Conservation (phyloP, 805 yeast species). For the Saturnispora dispora region DNA sequence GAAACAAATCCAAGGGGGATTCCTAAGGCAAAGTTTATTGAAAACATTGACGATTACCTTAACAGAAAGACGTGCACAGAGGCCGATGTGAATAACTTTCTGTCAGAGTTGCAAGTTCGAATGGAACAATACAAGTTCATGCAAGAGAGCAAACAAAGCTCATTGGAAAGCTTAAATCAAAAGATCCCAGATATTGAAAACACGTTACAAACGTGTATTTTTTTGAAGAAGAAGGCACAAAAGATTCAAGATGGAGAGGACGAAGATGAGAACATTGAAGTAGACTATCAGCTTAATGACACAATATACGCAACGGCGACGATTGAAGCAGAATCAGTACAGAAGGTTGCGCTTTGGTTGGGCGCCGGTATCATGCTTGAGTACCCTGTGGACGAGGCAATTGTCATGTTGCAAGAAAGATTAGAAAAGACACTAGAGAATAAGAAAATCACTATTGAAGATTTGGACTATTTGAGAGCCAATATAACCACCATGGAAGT, state of each 20-base stretch:
- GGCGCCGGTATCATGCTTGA: slow-evolving; percentile 98
- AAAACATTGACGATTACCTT: slow-evolving; percentile 66
- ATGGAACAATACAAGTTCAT: slow-evolving; percentile 83
- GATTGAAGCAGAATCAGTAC: slow-evolving; percentile 46
- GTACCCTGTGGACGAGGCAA: slow-evolving; percentile 84
- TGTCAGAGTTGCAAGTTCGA: slow-evolving; percentile 76
- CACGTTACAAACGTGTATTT: slow-evolving; percentile 65
- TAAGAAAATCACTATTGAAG: slow-evolving; percentile 62
- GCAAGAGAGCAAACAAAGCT: slow-evolving; percentile 51
- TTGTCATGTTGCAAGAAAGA: slow-evolving; percentile 53
- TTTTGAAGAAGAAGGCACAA: slow-evolving; percentile 41
- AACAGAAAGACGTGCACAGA: slow-evolving; percentile 32
- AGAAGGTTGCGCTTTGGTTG: slow-evolving; percentile 79
- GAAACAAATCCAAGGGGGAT: slow-evolving; percentile 86
- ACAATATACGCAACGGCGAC: slow-evolving; percentile 82
- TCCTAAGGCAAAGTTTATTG: slow-evolving; percentile 93
- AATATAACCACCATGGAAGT: slow-evolving; percentile 97
- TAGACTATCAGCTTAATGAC: slow-evolving; percentile 89
- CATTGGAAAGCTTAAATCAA: slow-evolving; percentile 42
- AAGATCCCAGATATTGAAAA: slow-evolving; percentile 91
- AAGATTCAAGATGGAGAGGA: slow-evolving; percentile 27
- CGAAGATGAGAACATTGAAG: slow-evolving; percentile 33
- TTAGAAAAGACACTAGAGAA: slow-evolving; percentile 53
- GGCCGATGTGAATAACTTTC: slow-evolving; percentile 34
- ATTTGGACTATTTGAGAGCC: slow-evolving; percentile 72